These are phyloP conservation scores for Rhypophila decipiens DNA, from an alignment of 495 filamentous ascomycete genomes.

Conservation along the genomic window DNA sequence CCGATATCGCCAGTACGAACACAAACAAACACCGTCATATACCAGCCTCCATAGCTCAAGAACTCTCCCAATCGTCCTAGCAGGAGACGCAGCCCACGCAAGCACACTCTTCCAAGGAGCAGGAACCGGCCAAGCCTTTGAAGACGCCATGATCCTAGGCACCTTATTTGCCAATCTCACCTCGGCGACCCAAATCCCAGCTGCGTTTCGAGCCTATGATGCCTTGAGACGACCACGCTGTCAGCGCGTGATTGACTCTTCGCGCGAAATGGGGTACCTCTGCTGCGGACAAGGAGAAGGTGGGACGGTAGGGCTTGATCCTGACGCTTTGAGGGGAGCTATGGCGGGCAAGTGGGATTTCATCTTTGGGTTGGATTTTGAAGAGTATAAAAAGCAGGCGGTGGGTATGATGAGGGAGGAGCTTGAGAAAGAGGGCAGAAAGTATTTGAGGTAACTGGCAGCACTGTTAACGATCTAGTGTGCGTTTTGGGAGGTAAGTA, in stretches of 20 bases:
- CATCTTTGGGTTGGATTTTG: conserved; percentile 14
- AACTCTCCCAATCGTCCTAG: too few species aligned
- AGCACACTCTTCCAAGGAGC: conserved; percentile 28
- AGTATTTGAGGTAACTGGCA: too few species aligned
- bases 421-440: too few species aligned
- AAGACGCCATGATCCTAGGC: not conserved
- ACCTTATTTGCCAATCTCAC: not conserved
- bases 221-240: conserved; percentile 11
- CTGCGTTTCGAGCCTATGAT: conserved; percentile 17
- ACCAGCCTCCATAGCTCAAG: conserved; percentile 16
- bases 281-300: conserved; percentile 7
- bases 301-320: conserved; percentile 4
- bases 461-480: too few species aligned
- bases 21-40: conserved; percentile 8
- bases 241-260: conserved; percentile 18
- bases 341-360: conserved; percentile 16
- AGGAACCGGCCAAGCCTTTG: not conserved
- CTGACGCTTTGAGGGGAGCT: not conserved
- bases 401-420: not conserved
- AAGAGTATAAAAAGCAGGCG: conserved; percentile 17
- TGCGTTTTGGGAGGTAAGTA: too few species aligned
- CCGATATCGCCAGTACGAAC: not conserved
- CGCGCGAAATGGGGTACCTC: conserved; percentile 23
- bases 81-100: conserved; percentile 40
- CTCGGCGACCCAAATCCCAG: not conserved